These are phyloP conservation scores for Brassica hybrid DNA, from an alignment of 441 rosid species.

Conservation along the genomic window DNA sequence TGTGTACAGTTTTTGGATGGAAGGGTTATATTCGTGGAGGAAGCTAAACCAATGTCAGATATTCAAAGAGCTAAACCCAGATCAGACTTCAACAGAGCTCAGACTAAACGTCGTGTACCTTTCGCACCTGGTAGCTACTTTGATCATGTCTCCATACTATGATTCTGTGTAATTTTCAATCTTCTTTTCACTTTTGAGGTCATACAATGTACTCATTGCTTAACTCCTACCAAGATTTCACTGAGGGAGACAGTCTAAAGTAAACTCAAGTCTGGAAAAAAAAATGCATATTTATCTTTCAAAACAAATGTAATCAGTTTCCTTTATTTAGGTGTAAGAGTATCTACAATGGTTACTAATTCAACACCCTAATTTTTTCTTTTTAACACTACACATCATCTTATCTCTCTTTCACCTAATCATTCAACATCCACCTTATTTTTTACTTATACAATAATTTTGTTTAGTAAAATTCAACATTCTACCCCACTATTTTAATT, in stretches of 20 bases:
- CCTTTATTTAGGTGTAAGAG: not conserved
- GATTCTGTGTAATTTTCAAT: not conserved
- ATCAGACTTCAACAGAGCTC: slow-evolving; percentile 48
- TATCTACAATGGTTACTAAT: too few species aligned
- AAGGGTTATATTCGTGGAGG: slow-evolving; percentile 68
- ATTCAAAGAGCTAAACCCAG: slow-evolving; percentile 44
- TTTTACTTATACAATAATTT: too few species aligned
- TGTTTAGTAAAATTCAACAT: too few species aligned
- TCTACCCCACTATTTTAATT: too few species aligned
- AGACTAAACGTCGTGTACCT: too few species aligned
- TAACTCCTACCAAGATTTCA: not conserved
- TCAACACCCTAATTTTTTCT: too few species aligned
- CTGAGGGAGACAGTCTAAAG: not conserved
- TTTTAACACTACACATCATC: too few species aligned
- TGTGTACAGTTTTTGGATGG: not conserved
- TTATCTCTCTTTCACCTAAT: too few species aligned
- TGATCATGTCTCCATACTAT: not conserved
- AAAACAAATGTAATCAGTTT: not conserved
- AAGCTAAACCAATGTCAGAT: slow-evolving; percentile 67
- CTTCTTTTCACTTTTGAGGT: not conserved
- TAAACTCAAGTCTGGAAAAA: not conserved
- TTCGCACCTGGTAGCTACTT: too few species aligned
- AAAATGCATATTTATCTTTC: not conserved
- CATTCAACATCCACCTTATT: too few species aligned
- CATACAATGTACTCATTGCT: not conserved